These are phyloP conservation scores for Closterium sp. DNA, from an alignment of 139 green algal species.

Conservation along the genomic window DNA sequence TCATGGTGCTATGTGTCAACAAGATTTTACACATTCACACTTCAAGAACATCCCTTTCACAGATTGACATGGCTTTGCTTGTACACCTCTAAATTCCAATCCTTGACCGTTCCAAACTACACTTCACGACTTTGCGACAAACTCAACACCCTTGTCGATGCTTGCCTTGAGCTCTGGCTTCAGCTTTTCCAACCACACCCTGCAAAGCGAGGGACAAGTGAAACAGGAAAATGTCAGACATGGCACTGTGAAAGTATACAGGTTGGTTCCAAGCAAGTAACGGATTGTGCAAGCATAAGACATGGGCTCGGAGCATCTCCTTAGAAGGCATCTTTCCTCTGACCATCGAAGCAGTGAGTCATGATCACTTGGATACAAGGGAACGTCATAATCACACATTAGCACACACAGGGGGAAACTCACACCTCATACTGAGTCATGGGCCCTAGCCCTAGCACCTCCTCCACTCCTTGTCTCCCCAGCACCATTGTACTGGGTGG, in stretches of 20 bases:
- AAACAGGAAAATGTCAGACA: conserved; percentile 9
- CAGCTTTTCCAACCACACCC: conserved; percentile 65
- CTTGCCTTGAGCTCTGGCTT: conserved; percentile 69
- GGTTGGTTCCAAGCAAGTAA: too few relatives aligned
- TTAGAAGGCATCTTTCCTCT: neutral
- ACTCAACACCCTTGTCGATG: conserved; percentile 87
- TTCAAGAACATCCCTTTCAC: too few relatives aligned
- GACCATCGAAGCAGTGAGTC: neutral
- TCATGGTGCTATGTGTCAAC: too few relatives aligned
- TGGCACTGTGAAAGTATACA: too few relatives aligned
- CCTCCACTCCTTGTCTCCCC: conserved; percentile 72
- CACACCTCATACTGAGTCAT: conserved; percentile 73
- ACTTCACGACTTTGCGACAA: conserved; percentile 52
- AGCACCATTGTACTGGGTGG: too few relatives aligned
- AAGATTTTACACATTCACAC: too few relatives aligned
- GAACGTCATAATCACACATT: too few relatives aligned
- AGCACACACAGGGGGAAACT: neutral
- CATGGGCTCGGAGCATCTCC: neutral
- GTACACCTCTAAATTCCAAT: neutral
- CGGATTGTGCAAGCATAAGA: too few relatives aligned
- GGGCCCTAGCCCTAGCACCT: conserved; percentile 70
- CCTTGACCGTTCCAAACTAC: conserved; percentile 2
- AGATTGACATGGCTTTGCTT: neutral
- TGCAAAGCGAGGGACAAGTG: conserved; percentile 32
- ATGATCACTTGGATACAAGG: neutral